Conservation (phyloP, 352 stramenopile species). For the Pythium myriotylum region DNA sequence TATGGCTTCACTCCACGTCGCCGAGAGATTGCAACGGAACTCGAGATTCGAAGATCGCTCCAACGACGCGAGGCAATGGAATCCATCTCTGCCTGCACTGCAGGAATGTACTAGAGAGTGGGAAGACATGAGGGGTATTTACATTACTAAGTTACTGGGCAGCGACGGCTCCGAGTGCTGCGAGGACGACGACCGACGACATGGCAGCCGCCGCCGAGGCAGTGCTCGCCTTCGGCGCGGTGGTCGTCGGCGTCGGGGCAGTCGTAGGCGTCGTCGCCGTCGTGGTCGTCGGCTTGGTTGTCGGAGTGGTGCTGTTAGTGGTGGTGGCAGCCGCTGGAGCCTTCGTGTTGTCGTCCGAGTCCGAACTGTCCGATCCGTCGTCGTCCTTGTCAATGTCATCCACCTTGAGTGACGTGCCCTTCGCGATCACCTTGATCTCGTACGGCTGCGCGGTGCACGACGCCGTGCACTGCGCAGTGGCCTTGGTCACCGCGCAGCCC, state of each 20-base stretch:
- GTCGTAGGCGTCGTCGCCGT: background rate
- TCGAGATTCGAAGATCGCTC: no score
- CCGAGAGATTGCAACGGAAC: no score
- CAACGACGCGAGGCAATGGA: no score
- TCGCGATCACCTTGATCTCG: background rate
- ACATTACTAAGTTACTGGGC: no score
- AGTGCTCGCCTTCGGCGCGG: background rate
- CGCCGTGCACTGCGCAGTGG: background rate
- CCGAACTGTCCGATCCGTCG: background rate
- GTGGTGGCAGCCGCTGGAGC: background rate
- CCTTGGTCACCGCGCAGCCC: background rate
- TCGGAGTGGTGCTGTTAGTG: background rate
- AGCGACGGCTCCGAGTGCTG: no score
- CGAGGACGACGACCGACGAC: no score
- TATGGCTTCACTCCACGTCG: constrained; percentile 1
- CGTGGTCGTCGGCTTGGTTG: background rate
- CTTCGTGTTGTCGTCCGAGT: background rate
- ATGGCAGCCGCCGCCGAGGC: no score
- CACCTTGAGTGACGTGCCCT: background rate
- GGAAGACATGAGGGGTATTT: no score
- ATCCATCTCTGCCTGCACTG: no score
- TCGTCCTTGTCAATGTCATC: background rate
- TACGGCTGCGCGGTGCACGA: background rate
- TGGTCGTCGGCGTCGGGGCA: background rate
- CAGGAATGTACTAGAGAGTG: no score